Percentiles rank a stretch among this genome's conserved stretches.
Evolutionary conservation across 2,329 filamentous ascomycete species (phyloP).

Genomic region (Sporothrix brasiliensis): DNA sequence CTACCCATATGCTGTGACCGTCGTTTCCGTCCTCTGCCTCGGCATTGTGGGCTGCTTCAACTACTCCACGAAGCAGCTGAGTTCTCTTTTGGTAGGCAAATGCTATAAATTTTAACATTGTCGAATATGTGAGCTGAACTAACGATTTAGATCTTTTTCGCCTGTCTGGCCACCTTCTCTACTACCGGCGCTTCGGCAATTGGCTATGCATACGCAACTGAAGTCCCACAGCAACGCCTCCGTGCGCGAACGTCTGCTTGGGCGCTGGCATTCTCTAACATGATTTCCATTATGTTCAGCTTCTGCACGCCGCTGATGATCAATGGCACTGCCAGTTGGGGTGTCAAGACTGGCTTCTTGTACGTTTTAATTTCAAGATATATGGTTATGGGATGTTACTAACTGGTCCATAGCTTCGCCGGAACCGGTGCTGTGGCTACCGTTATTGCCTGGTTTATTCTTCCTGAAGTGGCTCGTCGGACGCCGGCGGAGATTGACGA

Average conservation of each 20-base stretch:
- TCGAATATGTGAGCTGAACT: too few relatives aligned
- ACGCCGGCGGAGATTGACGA: conserved; percentile 47
- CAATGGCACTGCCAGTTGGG: conserved; percentile 46
- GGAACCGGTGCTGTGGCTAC: conserved; percentile 42
- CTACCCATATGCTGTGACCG: conserved; percentile 46
- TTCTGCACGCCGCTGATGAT: conserved; percentile 52
- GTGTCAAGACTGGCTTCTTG: conserved; percentile 52
- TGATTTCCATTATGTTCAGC: conserved; percentile 50
- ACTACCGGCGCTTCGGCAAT: conserved; percentile 49
- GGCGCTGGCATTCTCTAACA: conserved; percentile 46
- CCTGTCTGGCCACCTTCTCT: conserved; percentile 48
- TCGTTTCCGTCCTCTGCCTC: conserved; percentile 44
- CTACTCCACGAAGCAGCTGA: conserved; percentile 42
- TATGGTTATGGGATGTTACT: not conserved
- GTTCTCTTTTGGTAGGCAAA: conserved; percentile 44
- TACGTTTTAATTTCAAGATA: conserved; percentile 30
- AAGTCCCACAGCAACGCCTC: conserved; percentile 47
- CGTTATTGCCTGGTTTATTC: conserved; percentile 45
- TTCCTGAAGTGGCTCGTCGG: conserved; percentile 44
- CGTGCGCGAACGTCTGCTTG: conserved; percentile 47
- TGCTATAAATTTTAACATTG: too few relatives aligned
- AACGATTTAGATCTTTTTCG: conserved; percentile 46
- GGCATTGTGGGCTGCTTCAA: conserved; percentile 49
- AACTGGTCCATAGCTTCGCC: conserved; percentile 40
- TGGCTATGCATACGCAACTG: conserved; percentile 49